A percentile compares a stretch with the other conserved stretches of the same genome.
Conservation (phyloP, 106 monocot genomes). For the Hemerocallis citrina region DNA sequence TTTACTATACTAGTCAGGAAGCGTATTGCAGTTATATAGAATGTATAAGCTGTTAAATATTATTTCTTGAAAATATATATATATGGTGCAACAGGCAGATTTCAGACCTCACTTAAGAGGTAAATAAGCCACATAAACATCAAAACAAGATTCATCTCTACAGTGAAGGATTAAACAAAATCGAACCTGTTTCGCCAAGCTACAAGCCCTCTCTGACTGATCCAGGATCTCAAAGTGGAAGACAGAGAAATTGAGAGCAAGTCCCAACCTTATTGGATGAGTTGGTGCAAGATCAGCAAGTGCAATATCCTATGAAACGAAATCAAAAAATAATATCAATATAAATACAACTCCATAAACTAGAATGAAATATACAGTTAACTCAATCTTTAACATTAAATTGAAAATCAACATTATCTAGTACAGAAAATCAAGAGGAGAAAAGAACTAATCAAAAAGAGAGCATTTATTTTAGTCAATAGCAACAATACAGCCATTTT, state of each 20-base stretch:
- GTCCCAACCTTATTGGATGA: slow-evolving; percentile 24
- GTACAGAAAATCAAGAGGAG: too few species aligned
- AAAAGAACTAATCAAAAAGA: too few species aligned
- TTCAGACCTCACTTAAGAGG: neutral
- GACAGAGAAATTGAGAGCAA: slow-evolving; percentile 28
- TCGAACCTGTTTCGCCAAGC: slow-evolving; percentile 24
- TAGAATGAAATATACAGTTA: too few species aligned
- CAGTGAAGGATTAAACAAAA: neutral
- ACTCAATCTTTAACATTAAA: too few species aligned
- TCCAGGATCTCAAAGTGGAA: slow-evolving; percentile 32
- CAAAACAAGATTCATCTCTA: neutral
- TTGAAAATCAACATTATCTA: too few species aligned
- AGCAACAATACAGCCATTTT: too few species aligned
- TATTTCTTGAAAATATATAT: too few species aligned
- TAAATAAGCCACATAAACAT: neutral
- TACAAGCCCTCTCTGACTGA: slow-evolving; percentile 23
- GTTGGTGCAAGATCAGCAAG: slow-evolving; percentile 18
- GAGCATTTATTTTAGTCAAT: too few species aligned
- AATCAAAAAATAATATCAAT: neutral
- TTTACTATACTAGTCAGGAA: too few species aligned
- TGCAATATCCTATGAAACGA: slow-evolving; percentile 23
- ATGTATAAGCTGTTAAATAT: too few species aligned
- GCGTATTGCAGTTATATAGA: too few species aligned
- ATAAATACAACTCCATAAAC: too few species aligned
- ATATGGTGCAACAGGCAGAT: neutral